Conservation (phyloP, 768 basidiomycete species). For the Tylopilus subfusipes region DNA sequence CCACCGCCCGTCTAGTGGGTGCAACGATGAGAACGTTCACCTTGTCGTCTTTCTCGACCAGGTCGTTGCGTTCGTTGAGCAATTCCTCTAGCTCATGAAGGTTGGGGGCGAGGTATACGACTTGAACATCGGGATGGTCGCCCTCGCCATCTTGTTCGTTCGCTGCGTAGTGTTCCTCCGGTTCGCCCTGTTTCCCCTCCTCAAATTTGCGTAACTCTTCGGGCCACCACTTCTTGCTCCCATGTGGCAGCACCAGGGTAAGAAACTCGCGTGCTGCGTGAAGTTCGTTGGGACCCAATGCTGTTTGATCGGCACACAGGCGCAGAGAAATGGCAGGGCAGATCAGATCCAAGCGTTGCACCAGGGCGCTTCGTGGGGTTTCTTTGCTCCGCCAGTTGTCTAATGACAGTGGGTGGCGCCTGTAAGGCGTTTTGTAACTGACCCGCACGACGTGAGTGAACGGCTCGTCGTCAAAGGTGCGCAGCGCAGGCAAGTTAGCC, state of each 20-base stretch:
- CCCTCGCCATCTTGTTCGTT: neutral
- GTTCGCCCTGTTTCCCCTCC: too few relatives aligned
- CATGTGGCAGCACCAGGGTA: slow-evolving; percentile 37
- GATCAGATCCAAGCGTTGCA: neutral
- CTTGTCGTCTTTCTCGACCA: neutral
- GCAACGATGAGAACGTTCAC: slow-evolving; percentile 12
- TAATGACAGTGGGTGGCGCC: neutral
- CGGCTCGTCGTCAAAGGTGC: slow-evolving; percentile 3
- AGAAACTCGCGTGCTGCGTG: slow-evolving; percentile 43
- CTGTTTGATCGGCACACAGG: slow-evolving; percentile 5
- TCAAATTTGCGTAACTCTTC: neutral
- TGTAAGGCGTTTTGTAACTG: neutral
- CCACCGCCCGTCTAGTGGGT: slow-evolving; percentile 5
- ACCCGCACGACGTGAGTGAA: slow-evolving; percentile 25
- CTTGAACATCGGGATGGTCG: neutral
- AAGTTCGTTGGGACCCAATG: slow-evolving; percentile 35
- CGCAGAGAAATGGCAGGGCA: neutral
- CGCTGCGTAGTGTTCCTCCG: too few relatives aligned
- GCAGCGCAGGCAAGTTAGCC: slow-evolving; percentile 4
- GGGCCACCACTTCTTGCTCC: neutral
- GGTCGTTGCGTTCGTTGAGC: neutral
- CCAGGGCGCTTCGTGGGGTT: neutral
- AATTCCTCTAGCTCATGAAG: neutral
- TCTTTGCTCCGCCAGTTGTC: neutral
- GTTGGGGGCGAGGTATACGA: slow-evolving; percentile 3